phyloP scores from a whole-genome alignment of 306 rosid species.

The Arachis stenosperma region DNA sequence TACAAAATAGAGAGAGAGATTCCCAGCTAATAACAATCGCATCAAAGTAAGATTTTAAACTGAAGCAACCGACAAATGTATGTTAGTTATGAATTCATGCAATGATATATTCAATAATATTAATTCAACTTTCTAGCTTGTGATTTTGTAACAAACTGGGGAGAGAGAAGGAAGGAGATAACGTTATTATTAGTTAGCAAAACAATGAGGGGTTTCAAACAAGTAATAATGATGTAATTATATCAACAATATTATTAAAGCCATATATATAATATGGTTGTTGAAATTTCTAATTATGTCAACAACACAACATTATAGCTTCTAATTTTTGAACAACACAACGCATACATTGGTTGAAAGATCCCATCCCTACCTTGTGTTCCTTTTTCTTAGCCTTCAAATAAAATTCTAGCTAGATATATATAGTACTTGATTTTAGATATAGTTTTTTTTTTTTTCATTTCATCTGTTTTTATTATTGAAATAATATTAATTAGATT shows the following conservation, averaged over 20 bases:
- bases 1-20: not conserved
- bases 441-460: not conserved
- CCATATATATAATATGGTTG: conserved; percentile 32
- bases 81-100: not conserved
- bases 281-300: conserved; percentile 36
- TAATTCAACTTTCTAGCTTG: conserved; percentile 1
- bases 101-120: conserved; percentile 13
- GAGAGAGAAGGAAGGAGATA: not conserved
- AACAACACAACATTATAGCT: conserved; percentile 32
- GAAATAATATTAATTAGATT: too few relatives aligned
- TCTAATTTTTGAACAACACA: conserved; percentile 25
- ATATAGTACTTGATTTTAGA: not conserved
- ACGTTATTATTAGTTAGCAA: not conserved
- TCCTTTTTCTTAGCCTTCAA: conserved; percentile 26
- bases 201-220: conserved; percentile 16
- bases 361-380: conserved; percentile 19
- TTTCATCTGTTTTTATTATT: not conserved
- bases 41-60: not conserved
- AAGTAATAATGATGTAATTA: conserved; percentile 27
- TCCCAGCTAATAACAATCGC: conserved; percentile 4
- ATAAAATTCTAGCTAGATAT: not conserved
- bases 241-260: not conserved
- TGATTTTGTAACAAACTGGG: conserved; percentile 3
- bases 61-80: not conserved
- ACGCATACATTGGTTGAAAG: conserved; percentile 31